Evolutionary conservation across 805 yeast species (phyloP), one percentile per base, ranked within the genome.

Genomic region (Nakazawaea ishiwadae): DNA sequence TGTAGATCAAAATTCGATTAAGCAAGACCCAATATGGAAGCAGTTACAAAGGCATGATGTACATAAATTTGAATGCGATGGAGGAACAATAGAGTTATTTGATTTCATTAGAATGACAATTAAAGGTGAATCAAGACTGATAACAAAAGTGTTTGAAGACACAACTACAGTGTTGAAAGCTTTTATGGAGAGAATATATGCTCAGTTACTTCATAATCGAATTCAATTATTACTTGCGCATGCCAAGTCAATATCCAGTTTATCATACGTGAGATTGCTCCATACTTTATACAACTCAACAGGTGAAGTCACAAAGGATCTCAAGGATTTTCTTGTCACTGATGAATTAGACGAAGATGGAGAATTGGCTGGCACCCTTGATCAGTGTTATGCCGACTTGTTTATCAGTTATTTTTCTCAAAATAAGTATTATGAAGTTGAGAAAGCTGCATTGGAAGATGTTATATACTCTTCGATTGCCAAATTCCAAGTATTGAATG

Each of bases 251-350:
- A 65, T 75, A 5, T 77, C 86, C 18, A 69, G 79, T 2, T 62
- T 89, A 39, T 83, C 95, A 0, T 87, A 83, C 55, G 79, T 89
- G 2, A 72, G 98, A 52, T 71, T 82, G 1, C 61, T 91, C 26
- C 85, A 87, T 59, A 68, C 80, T 2, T 65, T 84, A n/a, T 82
- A 79, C 54, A 68, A 72, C 0, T 62, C 75, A 28, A 66, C 84
- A 8, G 75, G 77, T 11, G 74, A 71, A 36, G 75, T 84, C 50
- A 79, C 85, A 1, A 76, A 74, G 42, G 79, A 77, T 43, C 64
- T 90, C 49, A 81, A 82, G 51, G 79, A 75, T 7, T 80, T 77
- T 48, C 70, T 86, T 42, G 31, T 18, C 4, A 60, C 69, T 18
- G 68, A 70, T 41, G 73, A 69, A 3, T 56, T 74, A 11, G 77